A percentile compares a stretch with the other conserved stretches of the same genome.
Conservation (phyloP, 495 filamentous ascomycete genomes). For the Aspergillus nanangensis region DNA sequence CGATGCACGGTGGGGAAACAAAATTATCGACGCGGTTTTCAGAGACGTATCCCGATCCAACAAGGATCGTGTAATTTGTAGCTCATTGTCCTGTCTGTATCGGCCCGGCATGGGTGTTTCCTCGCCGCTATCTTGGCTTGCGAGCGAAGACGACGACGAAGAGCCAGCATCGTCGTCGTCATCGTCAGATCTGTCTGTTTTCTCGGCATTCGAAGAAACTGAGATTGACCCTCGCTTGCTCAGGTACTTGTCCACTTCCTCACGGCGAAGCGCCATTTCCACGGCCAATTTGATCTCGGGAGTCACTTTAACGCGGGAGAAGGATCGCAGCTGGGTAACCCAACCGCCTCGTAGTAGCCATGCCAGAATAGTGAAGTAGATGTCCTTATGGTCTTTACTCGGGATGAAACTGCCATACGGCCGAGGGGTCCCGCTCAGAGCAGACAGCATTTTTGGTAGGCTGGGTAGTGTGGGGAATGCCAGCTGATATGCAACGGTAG, state of each 20-base stretch:
- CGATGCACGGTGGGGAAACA: slow-evolving; percentile 51
- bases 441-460: slow-evolving; percentile 77
- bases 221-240: slow-evolving; percentile 21
- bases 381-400: slow-evolving; percentile 78
- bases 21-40: slow-evolving; percentile 42
- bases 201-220: neutral
- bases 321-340: slow-evolving; percentile 87
- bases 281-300: slow-evolving; percentile 47
- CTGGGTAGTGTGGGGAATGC: slow-evolving; percentile 77
- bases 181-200: slow-evolving; percentile 8
- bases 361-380: slow-evolving; percentile 84
- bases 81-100: slow-evolving; percentile 20
- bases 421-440: slow-evolving; percentile 69
- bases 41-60: slow-evolving; percentile 35
- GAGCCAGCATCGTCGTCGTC: slow-evolving; percentile 25
- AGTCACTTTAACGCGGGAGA: slow-evolving; percentile 68
- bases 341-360: slow-evolving; percentile 90
- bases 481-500: slow-evolving; percentile 65
- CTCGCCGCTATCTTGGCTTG: slow-evolving; percentile 36
- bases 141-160: slow-evolving; percentile 40
- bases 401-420: slow-evolving; percentile 80
- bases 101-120: slow-evolving; percentile 33
- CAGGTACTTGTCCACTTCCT: slow-evolving; percentile 41
- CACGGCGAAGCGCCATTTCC: slow-evolving; percentile 38
- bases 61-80: slow-evolving; percentile 32